Base-by-base conservation (phyloP, 2,329 filamentous ascomycete species). In the Diaporthe velutina region DNA sequence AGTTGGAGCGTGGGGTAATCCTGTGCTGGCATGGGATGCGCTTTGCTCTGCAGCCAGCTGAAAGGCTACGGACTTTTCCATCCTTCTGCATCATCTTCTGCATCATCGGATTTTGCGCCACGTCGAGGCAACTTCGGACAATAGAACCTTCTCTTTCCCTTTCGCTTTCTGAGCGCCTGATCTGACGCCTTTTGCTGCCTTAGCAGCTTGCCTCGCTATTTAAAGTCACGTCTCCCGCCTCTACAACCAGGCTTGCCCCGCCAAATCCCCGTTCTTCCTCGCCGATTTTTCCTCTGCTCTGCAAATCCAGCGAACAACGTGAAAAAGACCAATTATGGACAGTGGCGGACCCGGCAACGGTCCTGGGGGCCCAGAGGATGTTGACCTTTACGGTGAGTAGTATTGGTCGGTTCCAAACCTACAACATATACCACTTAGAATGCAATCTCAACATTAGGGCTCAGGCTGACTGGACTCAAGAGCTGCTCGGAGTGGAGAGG, bases 401-500 rank as follows among this genome's bases (percentile, higher is more conserved):
- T 48, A n/a, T 12, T 45, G 17, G 38, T 50, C 54, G 25, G 13
- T 30, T 48, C 52, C 40, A 40, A n/a, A 25, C 5, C 22, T 1
- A 15, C 42, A 67, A 22, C 38, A 40, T 17, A 42, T 42, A 35
- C 61, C 61, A 52, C 61, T 19, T 38, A 22, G 30, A 17, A 10
- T 28, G 30, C 30, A 52, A 38, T 28, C 45, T 52, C 40, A 33
- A 30, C 45, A 33, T 15, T 12, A 28, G 33, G 35, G 25, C 28
- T 13, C 66, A 52, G 9, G 50, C 74, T 77, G 58, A 77, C 74
- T 30, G 40, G 64, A 54, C 15, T 12, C 73, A 81, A 98, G 96
- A 93, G 86, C 88, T 98, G 79, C 91, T 98, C 76, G 93, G 91
- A 75, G 90, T 98, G 79, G 87, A 92, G 70, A 93, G 89, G 83